A percentile compares a stretch with the other conserved stretches of the same genome.
Evolutionary conservation across 768 basidiomycete genomes (phyloP).

Genomic region (Suillus subluteus): DNA sequence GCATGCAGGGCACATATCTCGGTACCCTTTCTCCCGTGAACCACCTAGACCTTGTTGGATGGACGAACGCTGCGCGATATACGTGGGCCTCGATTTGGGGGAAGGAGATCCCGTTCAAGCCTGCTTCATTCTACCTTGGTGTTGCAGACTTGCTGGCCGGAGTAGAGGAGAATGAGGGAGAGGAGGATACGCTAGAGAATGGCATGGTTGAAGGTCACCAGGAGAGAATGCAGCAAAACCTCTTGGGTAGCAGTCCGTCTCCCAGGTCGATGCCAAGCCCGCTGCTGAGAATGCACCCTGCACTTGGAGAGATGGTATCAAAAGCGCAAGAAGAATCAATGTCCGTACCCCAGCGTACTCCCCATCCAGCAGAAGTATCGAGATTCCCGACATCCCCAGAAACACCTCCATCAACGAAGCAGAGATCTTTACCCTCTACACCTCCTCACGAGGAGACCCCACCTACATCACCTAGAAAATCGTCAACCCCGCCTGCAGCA

Average conservation of each 20-base stretch:
- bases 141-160: slow-evolving; percentile 78
- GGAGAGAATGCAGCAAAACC: slow-evolving; percentile 1
- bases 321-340: slow-evolving; percentile 4
- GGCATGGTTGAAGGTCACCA: background rate
- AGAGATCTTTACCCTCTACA: slow-evolving; percentile 1
- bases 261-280: slow-evolving; percentile 2
- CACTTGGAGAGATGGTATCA: slow-evolving; percentile 9
- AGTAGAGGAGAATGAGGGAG: slow-evolving; percentile 66
- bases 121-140: slow-evolving; percentile 88
- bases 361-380: background rate
- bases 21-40: slow-evolving; percentile 92
- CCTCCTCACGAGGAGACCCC: background rate
- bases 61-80: slow-evolving; percentile 89
- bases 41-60: slow-evolving; percentile 91
- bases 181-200: background rate
- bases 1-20: slow-evolving; percentile 81
- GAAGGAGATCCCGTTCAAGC: slow-evolving; percentile 88
- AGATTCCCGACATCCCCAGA: background rate
- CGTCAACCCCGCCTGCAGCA: background rate
- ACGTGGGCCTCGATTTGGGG: slow-evolving; percentile 90
- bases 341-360: background rate
- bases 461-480: background rate
- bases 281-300: slow-evolving; percentile 3
- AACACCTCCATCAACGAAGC: background rate
- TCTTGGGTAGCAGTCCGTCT: background rate